Evolutionary conservation across 1,284 basidiomycete genomes (phyloP), one percentile per base, ranked within the genome.

Genomic region (Marasmius oreades): DNA sequence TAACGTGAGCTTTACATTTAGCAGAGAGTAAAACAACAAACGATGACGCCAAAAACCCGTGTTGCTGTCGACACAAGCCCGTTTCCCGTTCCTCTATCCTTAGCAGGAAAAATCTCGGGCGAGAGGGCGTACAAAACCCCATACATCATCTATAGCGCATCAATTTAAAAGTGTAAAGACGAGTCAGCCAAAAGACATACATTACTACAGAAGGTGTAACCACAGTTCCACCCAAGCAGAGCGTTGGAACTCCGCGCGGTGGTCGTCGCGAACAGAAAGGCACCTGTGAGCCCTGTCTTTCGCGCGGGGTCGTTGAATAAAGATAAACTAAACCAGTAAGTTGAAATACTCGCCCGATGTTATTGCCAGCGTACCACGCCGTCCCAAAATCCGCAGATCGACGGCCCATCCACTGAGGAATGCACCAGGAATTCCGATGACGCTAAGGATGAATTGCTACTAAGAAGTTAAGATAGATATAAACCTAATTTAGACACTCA

Each of bases 211-310:
- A 86, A 82, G 20, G 73, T 77, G 62, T 85, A 86, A 22, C 81
- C 86, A 62, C 86, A 89, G 65, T 89, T 89, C 85, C 85, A 88
- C 28, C 85, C 87, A 23, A 90, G 73, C 36, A 90, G 75, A 31
- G 82, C 77, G 59, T 80, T 74, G 1, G 84, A 85, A 52, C 78
- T 82, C 53, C 80, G 75, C 28, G 86, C 79, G 6, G 85, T 87
- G 37, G 88, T 90, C 34, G 78, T 82, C 42, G 79, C 80, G 67
- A 88, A 86, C 22, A 90, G 73, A 71, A 90, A 89, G 31, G 79
- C 74, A 11, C 87, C 86, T 1, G 88, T 89, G 57, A 87, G 74
- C 61, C 73, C 80, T 85, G 64, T 42, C 8, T 42, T 42, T 42
- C 39, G 39, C 60, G 57, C 57, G 58, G 55, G 62, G 68, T 73